A percentile compares a stretch with the other conserved stretches of the same genome.
phyloP scores from a whole-genome alignment of 2,329 filamentous ascomycete species.

The Microdochium trichocladiopsis region DNA sequence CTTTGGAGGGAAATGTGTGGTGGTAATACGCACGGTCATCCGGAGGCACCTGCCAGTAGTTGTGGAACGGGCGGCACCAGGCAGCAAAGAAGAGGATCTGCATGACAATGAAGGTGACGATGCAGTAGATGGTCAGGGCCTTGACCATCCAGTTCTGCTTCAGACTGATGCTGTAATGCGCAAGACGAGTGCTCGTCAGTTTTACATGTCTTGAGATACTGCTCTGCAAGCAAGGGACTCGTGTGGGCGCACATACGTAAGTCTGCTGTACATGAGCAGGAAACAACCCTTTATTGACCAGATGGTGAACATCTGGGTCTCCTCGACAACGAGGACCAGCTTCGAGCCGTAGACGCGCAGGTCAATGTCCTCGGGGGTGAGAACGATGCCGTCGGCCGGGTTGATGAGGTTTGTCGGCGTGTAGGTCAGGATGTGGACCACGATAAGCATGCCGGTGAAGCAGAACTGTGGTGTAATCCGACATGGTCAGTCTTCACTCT shows the following conservation, averaged over 20 bases:
- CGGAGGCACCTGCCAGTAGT: slow-evolving; percentile 52
- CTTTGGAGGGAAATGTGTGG: too few species aligned
- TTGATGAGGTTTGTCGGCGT: slow-evolving; percentile 56
- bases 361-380: slow-evolving; percentile 36
- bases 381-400: slow-evolving; percentile 29
- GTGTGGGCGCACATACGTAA: slow-evolving; percentile 46
- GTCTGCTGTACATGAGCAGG: slow-evolving; percentile 47
- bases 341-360: slow-evolving; percentile 47
- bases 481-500: too few species aligned
- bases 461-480: slow-evolving; percentile 25
- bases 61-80: slow-evolving; percentile 48
- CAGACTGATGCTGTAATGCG: slow-evolving; percentile 31
- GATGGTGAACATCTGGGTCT: slow-evolving; percentile 53
- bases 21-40: slow-evolving; percentile 32
- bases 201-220: too few species aligned
- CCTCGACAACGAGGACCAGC: slow-evolving; percentile 54
- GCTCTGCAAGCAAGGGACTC: too few species aligned
- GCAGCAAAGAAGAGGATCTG: slow-evolving; percentile 41
- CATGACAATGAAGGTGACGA: slow-evolving; percentile 39
- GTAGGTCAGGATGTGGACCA: slow-evolving; percentile 45
- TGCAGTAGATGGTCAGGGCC: slow-evolving; percentile 38
- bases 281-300: slow-evolving; percentile 51
- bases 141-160: slow-evolving; percentile 40
- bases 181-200: background rate
- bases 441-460: slow-evolving; percentile 47